These are phyloP conservation scores for Boehmeria nivea DNA, from an alignment of 306 rosid genomes.

Conservation along the genomic window DNA sequence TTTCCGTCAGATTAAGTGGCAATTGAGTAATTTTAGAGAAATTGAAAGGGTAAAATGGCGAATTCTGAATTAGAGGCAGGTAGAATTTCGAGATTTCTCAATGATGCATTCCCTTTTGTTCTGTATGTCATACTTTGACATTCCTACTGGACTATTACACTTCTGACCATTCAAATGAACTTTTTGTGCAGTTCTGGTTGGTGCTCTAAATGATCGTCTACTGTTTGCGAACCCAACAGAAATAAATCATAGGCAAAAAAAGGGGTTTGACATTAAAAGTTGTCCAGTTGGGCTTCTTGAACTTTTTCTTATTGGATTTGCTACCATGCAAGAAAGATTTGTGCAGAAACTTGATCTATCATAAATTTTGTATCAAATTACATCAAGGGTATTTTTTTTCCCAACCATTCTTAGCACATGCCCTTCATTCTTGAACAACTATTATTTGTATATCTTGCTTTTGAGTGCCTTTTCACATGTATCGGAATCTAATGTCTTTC, in stretches of 20 bases:
- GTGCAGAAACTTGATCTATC: constrained; percentile 93
- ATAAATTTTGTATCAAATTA: constrained; percentile 89
- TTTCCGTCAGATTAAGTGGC: too few species aligned
- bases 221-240: constrained; percentile 81
- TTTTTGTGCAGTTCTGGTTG: constrained; percentile 68
- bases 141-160: not conserved
- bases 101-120: too few species aligned
- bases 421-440: too few species aligned
- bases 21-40: too few species aligned
- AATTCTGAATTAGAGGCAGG: too few species aligned
- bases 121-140: not conserved
- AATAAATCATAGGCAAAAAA: constrained; percentile 78
- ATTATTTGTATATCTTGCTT: too few species aligned
- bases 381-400: constrained; percentile 90
- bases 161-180: constrained; percentile 28
- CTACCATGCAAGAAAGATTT: constrained; percentile 90
- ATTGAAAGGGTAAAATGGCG: too few species aligned
- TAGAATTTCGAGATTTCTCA: too few species aligned
- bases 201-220: constrained; percentile 88
- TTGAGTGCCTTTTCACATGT: too few species aligned
- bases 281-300: constrained; percentile 99
- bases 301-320: constrained; percentile 96
- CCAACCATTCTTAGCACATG: too few species aligned
- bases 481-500: too few species aligned
- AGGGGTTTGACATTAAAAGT: constrained; percentile 77